Evolutionary conservation across 192 early-diverging fungal genomes (phyloP).

Genomic region (Dispira simplex): DNA sequence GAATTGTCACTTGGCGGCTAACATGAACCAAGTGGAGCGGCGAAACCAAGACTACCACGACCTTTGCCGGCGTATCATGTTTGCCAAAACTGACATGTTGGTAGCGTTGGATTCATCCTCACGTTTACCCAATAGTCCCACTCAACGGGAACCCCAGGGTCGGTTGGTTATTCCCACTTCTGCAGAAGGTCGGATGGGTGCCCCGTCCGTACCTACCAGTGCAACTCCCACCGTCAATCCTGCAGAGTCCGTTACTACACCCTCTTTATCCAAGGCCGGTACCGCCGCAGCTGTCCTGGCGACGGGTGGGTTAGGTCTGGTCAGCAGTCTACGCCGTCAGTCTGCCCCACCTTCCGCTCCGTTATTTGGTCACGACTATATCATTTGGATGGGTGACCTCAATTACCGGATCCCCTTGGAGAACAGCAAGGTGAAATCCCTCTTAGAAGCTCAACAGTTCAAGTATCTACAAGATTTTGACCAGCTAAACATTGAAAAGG

Average conservation of each 20-base stretch:
- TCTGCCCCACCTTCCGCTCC: slow-evolving; percentile 12
- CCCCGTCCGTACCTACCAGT: background rate
- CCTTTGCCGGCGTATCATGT: slow-evolving; percentile 54
- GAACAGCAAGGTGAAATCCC: slow-evolving; percentile 38
- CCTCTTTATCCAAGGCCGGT: background rate
- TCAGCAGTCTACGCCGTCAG: background rate
- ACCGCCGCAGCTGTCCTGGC: background rate
- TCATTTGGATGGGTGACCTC: slow-evolving; percentile 86
- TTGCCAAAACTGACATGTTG: slow-evolving; percentile 14
- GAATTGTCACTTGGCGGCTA: slow-evolving; percentile 84
- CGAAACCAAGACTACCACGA: slow-evolving; percentile 86
- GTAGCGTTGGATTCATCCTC: slow-evolving; percentile 5
- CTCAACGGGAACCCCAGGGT: background rate
- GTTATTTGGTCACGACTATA: slow-evolving; percentile 57
- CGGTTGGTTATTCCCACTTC: no score
- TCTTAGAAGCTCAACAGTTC: slow-evolving; percentile 36
- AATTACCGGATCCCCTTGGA: slow-evolving; percentile 77
- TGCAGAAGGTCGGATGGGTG: no score
- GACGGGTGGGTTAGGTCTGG: background rate
- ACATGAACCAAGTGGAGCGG: slow-evolving; percentile 51
- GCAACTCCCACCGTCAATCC: background rate
- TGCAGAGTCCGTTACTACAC: background rate
- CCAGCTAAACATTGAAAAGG: slow-evolving; percentile 59
- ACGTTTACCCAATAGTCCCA: slow-evolving; percentile 3
- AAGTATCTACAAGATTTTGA: slow-evolving; percentile 59